These are phyloP conservation scores for Melastoma candidum DNA, from an alignment of 441 rosid species.

Conservation along the genomic window DNA sequence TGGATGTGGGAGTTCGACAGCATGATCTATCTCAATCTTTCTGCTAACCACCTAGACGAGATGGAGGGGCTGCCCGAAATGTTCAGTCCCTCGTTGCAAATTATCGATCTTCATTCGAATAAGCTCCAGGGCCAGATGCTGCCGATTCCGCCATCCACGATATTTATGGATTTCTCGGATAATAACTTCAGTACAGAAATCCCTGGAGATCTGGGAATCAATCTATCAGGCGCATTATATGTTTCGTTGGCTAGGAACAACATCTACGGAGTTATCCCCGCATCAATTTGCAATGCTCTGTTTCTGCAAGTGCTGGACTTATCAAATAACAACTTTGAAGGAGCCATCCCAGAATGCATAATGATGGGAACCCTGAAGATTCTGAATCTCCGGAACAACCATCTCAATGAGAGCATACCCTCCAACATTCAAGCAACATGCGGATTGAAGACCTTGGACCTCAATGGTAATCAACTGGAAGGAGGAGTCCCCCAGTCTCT, in stretches of 20 bases:
- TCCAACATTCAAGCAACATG: neutral
- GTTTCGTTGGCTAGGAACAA: constrained; percentile 33
- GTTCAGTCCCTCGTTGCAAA: fast-evolving
- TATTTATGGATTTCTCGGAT: constrained; percentile 19
- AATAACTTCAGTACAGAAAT: constrained; percentile 19
- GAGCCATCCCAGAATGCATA: constrained; percentile 31
- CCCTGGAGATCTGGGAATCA: constrained; percentile 8
- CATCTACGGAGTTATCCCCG: constrained; percentile 31
- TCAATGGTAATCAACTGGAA: neutral
- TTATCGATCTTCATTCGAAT: constrained; percentile 32
- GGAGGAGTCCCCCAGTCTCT: neutral
- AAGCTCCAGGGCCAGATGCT: constrained; percentile 18
- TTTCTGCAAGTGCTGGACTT: constrained; percentile 27
- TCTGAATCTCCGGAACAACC: constrained; percentile 30
- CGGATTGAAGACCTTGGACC: constrained; percentile 6
- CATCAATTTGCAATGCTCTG: constrained; percentile 25
- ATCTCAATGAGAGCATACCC: constrained; percentile 20
- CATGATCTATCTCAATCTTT: constrained; percentile 16
- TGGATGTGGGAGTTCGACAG: constrained; percentile 31
- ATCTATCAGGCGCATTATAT: neutral
- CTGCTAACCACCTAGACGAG: constrained; percentile 17
- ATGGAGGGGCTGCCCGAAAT: neutral
- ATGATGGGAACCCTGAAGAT: constrained; percentile 9
- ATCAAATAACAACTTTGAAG: constrained; percentile 27
- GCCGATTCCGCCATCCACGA: neutral